Conservation (phyloP, 2,329 filamentous ascomycete species). For the Aureobasidium zeae region DNA sequence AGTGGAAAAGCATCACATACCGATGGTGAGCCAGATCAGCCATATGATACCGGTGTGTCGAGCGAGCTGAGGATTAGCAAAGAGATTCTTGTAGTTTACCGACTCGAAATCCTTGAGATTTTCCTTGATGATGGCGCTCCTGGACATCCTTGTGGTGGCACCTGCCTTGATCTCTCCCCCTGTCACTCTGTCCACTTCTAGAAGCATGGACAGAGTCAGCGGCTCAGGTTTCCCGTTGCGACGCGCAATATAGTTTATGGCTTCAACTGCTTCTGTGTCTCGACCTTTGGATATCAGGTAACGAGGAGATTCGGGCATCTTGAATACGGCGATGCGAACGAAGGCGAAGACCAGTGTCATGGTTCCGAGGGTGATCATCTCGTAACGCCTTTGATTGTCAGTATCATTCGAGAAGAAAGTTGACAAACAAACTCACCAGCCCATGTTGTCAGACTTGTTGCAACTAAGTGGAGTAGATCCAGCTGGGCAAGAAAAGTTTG, state of each 20-base stretch:
- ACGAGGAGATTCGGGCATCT: conserved; percentile 22
- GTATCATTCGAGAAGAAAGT: too few relatives aligned
- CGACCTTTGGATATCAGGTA: conserved; percentile 20
- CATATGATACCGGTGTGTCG: not conserved
- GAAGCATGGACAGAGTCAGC: not conserved
- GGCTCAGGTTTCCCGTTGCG: not conserved
- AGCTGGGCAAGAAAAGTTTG: conserved; percentile 48
- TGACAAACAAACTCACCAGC: conserved; percentile 70
- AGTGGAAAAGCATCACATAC: not conserved
- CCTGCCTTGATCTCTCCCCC: conserved; percentile 1
- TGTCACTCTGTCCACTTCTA: conserved; percentile 2
- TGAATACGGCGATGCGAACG: conserved; percentile 56
- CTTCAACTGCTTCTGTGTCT: conserved; percentile 45
- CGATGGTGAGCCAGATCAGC: not conserved
- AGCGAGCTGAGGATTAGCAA: not conserved
- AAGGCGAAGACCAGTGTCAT: conserved; percentile 69
- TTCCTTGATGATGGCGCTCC: not conserved
- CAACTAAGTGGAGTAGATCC: conserved; percentile 25
- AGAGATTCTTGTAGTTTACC: not conserved
- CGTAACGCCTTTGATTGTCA: not conserved
- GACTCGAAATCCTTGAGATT: conserved; percentile 2
- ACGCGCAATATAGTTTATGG: conserved; percentile 46
- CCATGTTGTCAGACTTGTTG: conserved; percentile 47
- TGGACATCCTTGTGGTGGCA: not conserved
- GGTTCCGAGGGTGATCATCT: not conserved